Base-by-base conservation (phyloP, 176 grass and related monocot genomes). In the Tillandsia leiboldiana region DNA sequence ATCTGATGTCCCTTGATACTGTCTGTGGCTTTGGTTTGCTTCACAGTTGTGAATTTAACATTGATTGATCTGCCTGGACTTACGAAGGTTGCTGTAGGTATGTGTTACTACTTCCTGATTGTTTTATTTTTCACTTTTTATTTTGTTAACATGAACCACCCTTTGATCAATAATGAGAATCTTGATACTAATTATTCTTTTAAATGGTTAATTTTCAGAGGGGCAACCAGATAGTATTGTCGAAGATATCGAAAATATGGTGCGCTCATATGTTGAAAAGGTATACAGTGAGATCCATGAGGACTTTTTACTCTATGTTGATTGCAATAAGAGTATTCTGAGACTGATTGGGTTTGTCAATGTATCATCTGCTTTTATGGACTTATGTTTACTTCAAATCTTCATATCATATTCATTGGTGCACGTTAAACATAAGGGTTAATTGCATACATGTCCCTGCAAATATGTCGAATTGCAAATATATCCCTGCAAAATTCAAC, bases 81-180 rank as follows among this genome's bases (percentile, higher is more conserved):
- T 53, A 91, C 89, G 48, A 91, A 91, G 75, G 89, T 91, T 83
- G 89, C 89, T 80, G 72, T 91, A 64, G 89, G 89, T 91, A 87
- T 65, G 74, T 57, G 78, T 8, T 63, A 7, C 10, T 63, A 7
- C 10, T 50, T 57, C 66, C 77, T 42, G 15, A 42, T 33, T 3
- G 14, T 50, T 49, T 70, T 69, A 48, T 63, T 8, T 53, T 53
- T 29, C 64, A 42, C 33, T 42, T 12, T 64, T 59, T 27, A 61
- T 53, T 24, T 33, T 68, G 12, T 68, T 42, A 50, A 53, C 48
- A 24, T 68, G 48, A 52, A 20, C 10, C 50, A 20, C 10, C 50
- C 28, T 48, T 61, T n/a, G 63, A 68, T 48, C 26, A 29, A 47
- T 71, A 18, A 28, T 78, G 11, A 67, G 0, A 42, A 42, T 42